These are phyloP conservation scores for Colletotrichum neosansevieriae DNA, from an alignment of 2,329 filamentous ascomycete species.

Conservation along the genomic window DNA sequence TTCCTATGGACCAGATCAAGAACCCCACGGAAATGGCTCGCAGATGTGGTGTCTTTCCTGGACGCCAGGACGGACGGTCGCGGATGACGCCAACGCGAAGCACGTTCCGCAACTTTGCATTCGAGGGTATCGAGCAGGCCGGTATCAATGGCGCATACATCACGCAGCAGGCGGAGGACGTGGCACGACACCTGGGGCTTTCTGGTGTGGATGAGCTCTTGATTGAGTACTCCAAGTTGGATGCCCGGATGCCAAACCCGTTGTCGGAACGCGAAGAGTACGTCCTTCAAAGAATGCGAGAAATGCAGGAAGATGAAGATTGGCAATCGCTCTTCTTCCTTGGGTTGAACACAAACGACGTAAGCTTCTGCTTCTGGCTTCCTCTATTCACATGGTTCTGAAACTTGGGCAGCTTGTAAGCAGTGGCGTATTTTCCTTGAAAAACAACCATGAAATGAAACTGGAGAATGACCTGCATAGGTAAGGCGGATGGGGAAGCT, in stretches of 20 bases:
- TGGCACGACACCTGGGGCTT: background rate
- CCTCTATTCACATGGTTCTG: background rate
- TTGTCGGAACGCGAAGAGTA: background rate
- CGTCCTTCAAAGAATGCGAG: constrained; percentile 2
- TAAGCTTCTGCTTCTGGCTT: constrained; percentile 9
- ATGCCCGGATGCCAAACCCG: constrained; percentile 15
- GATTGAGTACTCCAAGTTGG: constrained; percentile 41
- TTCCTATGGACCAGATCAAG: constrained; percentile 41
- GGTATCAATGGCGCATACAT: background rate
- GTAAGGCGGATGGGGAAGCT: constrained; percentile 35
- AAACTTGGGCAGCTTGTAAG: constrained; percentile 42
- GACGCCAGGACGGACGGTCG: constrained; percentile 47
- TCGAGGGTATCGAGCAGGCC: constrained; percentile 18
- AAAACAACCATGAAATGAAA: constrained; percentile 5
- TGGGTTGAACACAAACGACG: constrained; percentile 50
- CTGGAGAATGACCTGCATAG: constrained; percentile 43
- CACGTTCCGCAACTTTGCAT: constrained; percentile 38
- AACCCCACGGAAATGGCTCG: constrained; percentile 46
- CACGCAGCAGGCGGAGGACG: background rate
- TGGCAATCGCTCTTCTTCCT: constrained; percentile 48
- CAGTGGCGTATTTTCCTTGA: constrained; percentile 44
- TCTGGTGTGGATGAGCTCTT: constrained; percentile 43
- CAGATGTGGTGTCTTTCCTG: constrained; percentile 48
- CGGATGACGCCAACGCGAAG: constrained; percentile 47
- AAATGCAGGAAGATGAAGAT: constrained; percentile 46